Conservation (phyloP, 169 alveolate genomes). For the Toxoplasma gondii region DNA sequence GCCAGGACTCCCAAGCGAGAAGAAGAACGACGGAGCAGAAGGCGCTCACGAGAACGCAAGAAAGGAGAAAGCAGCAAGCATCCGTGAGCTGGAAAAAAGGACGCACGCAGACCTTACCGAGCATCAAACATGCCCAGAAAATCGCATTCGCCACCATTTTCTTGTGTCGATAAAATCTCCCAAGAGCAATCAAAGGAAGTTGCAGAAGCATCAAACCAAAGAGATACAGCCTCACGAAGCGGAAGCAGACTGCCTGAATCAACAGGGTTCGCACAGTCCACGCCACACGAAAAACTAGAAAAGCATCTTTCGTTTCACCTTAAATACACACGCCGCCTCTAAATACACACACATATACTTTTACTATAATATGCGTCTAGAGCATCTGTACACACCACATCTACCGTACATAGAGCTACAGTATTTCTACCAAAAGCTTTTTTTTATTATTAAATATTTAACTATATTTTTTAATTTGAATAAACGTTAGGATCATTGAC, state of each 20-base stretch:
- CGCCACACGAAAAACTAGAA: background rate
- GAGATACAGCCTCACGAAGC: constrained; percentile 62
- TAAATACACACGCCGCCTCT: background rate
- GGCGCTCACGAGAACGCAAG: background rate
- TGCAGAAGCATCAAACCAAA: constrained; percentile 70
- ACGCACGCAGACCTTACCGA: constrained; percentile 39
- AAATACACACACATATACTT: too few species aligned
- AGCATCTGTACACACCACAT: too few species aligned
- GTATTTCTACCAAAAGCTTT: too few species aligned
- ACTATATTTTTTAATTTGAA: too few species aligned
- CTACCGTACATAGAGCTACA: too few species aligned
- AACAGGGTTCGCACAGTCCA: background rate
- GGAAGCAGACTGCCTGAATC: constrained; percentile 70
- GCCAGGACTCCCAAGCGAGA: too few species aligned
- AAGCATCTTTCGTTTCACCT: background rate
- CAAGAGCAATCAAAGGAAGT: constrained; percentile 69
- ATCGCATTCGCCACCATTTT: constrained; percentile 51
- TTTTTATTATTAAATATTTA: too few species aligned
- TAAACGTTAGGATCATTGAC: too few species aligned
- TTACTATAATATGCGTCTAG: too few species aligned
- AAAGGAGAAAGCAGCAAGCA: background rate
- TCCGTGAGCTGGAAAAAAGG: too few species aligned
- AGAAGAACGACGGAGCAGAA: too few species aligned
- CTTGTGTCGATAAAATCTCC: constrained; percentile 55
- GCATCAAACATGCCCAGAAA: constrained; percentile 69